Percentiles rank a stretch among this genome's conserved stretches.
phyloP scores from a whole-genome alignment of 768 basidiomycete genomes.

The Naganishia onofrii region DNA sequence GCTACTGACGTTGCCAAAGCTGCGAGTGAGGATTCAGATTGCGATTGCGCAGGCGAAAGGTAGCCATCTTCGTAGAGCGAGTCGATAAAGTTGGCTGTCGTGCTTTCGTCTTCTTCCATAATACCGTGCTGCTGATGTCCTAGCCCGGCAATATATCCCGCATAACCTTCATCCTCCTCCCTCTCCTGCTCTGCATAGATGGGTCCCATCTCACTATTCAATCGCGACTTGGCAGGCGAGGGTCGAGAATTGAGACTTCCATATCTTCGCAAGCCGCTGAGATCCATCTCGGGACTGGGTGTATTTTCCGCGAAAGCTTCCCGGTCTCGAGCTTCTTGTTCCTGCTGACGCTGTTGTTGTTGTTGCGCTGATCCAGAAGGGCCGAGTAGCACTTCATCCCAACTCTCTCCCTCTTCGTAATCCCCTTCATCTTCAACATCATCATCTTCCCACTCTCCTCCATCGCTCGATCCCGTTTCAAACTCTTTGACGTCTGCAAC shows the following conservation, averaged over 20 bases:
- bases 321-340: not conserved
- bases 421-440: constrained; percentile 34
- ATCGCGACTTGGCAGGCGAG: not conserved
- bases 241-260: constrained; percentile 15
- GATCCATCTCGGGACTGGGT: constrained; percentile 21
- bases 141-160: constrained; percentile 4
- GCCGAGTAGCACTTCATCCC: constrained; percentile 33
- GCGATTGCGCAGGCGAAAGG: constrained; percentile 45
- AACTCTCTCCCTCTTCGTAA: constrained; percentile 40
- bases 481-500: constrained; percentile 52
- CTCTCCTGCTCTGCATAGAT: constrained; percentile 22
- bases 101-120: constrained; percentile 23
- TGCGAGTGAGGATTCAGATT: constrained; percentile 17
- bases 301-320: constrained; percentile 15
- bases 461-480: constrained; percentile 42
- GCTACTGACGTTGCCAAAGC: not conserved
- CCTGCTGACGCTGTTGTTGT: not conserved
- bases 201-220: not conserved
- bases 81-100: constrained; percentile 36
- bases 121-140: not conserved
- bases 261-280: constrained; percentile 8
- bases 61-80: constrained; percentile 50
- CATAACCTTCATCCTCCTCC: constrained; percentile 25
- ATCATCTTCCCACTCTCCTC: constrained; percentile 38
- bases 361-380: not conserved